phyloP scores from a whole-genome alignment of 257 asterid genomes.

The Solanum infundibuliforme region DNA sequence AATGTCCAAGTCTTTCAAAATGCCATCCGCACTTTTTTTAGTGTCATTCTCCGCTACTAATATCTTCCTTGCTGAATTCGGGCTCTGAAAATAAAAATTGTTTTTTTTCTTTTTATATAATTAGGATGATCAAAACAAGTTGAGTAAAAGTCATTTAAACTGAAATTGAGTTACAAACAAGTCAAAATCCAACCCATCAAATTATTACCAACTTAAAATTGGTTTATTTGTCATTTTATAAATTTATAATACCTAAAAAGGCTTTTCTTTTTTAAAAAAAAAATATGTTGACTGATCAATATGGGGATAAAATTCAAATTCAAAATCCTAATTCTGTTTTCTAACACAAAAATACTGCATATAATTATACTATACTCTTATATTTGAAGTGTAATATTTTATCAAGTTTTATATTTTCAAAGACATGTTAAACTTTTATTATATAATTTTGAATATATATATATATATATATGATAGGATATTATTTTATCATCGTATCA shows the following conservation, averaged over 20 bases:
- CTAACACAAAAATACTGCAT: background rate
- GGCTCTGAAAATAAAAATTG: background rate
- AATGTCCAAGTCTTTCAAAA: slow-evolving; percentile 31
- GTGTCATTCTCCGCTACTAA: slow-evolving; percentile 43
- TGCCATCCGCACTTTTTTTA: slow-evolving; percentile 18
- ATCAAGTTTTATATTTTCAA: background rate
- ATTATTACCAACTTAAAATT: background rate
- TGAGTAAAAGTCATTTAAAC: too few species aligned
- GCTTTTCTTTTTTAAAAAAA: too few species aligned
- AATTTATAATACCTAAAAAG: too few species aligned
- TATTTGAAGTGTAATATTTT: background rate
- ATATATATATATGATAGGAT: background rate
- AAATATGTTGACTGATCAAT: too few species aligned
- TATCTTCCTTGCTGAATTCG: slow-evolving; percentile 11
- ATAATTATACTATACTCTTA: background rate
- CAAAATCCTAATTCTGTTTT: background rate
- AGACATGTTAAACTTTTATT: background rate
- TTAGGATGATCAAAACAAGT: too few species aligned
- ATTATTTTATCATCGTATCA: background rate
- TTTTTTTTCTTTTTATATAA: background rate
- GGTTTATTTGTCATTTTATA: background rate
- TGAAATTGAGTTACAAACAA: background rate
- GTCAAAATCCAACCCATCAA: background rate
- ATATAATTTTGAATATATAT: background rate
- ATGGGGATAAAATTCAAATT: too few species aligned